These are phyloP conservation scores for Leonotis leonurus DNA, from an alignment of 257 asterid species.

Conservation along the genomic window DNA sequence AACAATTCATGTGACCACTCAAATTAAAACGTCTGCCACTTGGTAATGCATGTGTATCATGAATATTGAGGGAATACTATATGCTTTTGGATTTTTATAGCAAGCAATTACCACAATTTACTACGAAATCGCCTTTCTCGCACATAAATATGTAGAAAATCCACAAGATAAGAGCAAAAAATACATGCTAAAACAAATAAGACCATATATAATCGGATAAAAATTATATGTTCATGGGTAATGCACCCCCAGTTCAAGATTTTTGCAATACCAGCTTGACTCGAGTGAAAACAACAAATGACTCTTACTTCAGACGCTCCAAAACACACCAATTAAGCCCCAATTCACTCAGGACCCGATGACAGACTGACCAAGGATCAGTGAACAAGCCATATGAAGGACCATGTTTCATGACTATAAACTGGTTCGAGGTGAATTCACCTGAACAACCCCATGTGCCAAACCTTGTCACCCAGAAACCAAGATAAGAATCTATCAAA, in stretches of 20 bases:
- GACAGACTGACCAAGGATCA: not conserved
- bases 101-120: too few species aligned
- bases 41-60: too few species aligned
- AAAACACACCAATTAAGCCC: constrained; percentile 13
- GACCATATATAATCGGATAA: not conserved
- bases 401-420: constrained; percentile 6
- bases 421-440: constrained; percentile 19
- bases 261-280: constrained; percentile 15
- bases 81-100: too few species aligned
- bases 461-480: constrained; percentile 26
- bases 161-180: not conserved
- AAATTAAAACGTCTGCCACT: too few species aligned
- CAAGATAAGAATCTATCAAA: constrained; percentile 20
- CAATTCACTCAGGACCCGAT: not conserved
- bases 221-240: constrained; percentile 15
- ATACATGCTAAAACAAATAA: not conserved
- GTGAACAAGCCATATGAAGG: constrained; percentile 15
- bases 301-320: constrained; percentile 2
- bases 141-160: too few species aligned
- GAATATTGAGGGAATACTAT: too few species aligned
- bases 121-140: too few species aligned
- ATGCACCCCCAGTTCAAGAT: constrained; percentile 24
- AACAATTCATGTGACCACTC: too few species aligned
- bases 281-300: not conserved
- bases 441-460: constrained; percentile 26